phyloP scores from a whole-genome alignment of 352 stramenopile genomes.

The Nothophytophthora sp. region DNA sequence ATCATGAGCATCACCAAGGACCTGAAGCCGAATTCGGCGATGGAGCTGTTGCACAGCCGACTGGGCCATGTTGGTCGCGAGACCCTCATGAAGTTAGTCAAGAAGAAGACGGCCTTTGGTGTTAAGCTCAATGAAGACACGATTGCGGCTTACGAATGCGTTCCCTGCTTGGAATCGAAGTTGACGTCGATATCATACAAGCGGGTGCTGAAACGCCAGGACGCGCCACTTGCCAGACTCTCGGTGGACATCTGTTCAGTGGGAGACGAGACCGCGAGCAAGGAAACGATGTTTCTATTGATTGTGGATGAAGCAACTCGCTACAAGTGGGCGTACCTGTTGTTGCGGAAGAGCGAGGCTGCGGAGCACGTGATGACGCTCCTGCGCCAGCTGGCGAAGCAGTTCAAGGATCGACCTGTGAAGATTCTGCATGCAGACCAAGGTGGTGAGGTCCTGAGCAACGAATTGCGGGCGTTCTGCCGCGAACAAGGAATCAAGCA shows the following conservation, averaged over 20 bases:
- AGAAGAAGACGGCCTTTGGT: neutral
- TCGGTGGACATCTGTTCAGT: neutral
- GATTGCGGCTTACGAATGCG: neutral
- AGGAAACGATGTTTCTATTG: neutral
- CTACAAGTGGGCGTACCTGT: neutral
- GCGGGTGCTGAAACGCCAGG: no score
- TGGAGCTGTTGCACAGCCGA: neutral
- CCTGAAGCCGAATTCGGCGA: no score
- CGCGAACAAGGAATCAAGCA: neutral
- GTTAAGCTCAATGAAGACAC: neutral
- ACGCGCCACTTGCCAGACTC: no score
- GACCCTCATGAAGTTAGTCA: neutral
- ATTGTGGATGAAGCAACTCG: neutral
- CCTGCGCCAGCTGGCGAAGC: neutral
- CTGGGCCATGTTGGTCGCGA: neutral
- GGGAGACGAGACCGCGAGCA: neutral
- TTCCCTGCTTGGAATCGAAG: neutral
- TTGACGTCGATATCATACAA: neutral
- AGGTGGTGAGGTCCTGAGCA: neutral
- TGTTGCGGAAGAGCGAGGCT: neutral
- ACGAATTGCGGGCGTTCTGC: neutral
- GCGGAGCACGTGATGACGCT: neutral
- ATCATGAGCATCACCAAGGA: neutral
- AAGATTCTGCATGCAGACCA: conserved; percentile 1
- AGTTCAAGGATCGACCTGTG: neutral